phyloP scores from a whole-genome alignment of 2,329 filamentous ascomycete species.

The Samsoniella hepiali region DNA sequence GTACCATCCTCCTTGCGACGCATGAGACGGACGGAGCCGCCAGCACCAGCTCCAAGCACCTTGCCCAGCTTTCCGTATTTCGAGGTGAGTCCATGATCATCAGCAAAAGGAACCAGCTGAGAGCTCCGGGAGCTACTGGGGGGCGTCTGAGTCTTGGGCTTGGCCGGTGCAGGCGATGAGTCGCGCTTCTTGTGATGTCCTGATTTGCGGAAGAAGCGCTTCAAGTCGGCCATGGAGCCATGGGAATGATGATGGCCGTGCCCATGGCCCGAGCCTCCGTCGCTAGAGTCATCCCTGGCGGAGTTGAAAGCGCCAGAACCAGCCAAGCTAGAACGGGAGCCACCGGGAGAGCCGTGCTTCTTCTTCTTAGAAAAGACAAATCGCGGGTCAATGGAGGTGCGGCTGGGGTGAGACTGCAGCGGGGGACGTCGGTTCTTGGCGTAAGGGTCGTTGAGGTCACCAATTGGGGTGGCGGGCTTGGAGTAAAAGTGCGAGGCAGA shows the following conservation, averaged over 20 bases:
- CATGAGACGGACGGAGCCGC: conserved; percentile 90
- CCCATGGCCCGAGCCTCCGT: conserved; percentile 25
- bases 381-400: conserved; percentile 66
- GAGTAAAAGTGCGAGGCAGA: conserved; percentile 63
- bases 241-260: conserved; percentile 39
- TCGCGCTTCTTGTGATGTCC: conserved; percentile 65
- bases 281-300: conserved; percentile 35
- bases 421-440: conserved; percentile 75
- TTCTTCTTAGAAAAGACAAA: conserved; percentile 82
- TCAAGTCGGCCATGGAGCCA: conserved; percentile 89
- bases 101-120: conserved; percentile 79
- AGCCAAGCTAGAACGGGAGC: conserved; percentile 50
- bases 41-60: conserved; percentile 88
- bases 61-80: conserved; percentile 97
- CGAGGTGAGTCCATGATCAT: conserved; percentile 84
- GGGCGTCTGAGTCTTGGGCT: conserved; percentile 48
- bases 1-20: conserved; percentile 88
- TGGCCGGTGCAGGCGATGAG: conserved; percentile 57
- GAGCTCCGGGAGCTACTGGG: conserved; percentile 44
- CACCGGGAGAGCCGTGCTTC: conserved; percentile 55
- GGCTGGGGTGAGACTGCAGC: conserved; percentile 60
- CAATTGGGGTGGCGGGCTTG: conserved; percentile 73
- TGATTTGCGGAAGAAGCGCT: conserved; percentile 90
- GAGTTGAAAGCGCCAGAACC: conserved; percentile 41
- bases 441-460: conserved; percentile 81